Base-by-base conservation (phyloP, 345 rosid species). In the Citrus australasica region DNA sequence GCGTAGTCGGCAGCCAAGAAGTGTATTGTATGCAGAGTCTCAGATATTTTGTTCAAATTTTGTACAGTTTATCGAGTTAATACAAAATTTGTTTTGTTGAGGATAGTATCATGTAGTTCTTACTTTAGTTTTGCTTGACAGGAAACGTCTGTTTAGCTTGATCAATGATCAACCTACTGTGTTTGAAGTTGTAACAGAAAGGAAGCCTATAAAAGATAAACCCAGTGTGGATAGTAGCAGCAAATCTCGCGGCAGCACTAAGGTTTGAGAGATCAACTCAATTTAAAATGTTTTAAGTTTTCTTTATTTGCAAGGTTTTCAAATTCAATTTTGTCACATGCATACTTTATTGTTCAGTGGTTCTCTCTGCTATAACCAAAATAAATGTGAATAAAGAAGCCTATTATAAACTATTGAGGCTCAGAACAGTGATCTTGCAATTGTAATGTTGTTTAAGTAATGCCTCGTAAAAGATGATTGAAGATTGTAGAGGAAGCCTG, bases 131-230 rank as follows among this genome's bases (percentile, higher is more conserved):
- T 35, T 77, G 24, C 46, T 79, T 78, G 28, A 38, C 97, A 97
- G 98, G 92, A 94, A 94, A 86, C 92, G 93, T 67, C 87, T 97
- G 38, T 97, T 90, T 87, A 90, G 92, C 88, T 72, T 94, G 84
- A 93, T 94, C 77, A 97, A 94, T 78, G 99, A 97, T 79, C 87
- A 94, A 69, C 97, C 99, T 35, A 94, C 95, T 42, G 92, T 97
- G 75, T 94, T 92, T 79, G 99, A 97, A 84, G 94, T 94, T 83
- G 98, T 94, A 46, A 92, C 98, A 17, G 98, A 92, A 72, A 90
- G 94, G 88, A 93, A 97, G 86, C 92, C 91, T 22, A 76, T 83
- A 74, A 90, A 89, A 89, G 99, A 94, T 84, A 94, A 92, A 84
- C 95, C 97, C 75, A 92, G 88, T 79, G 83, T 89, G 9, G 99